These are phyloP conservation scores for Lactarius psammicola DNA, from an alignment of 768 basidiomycete genomes.

Conservation along the genomic window DNA sequence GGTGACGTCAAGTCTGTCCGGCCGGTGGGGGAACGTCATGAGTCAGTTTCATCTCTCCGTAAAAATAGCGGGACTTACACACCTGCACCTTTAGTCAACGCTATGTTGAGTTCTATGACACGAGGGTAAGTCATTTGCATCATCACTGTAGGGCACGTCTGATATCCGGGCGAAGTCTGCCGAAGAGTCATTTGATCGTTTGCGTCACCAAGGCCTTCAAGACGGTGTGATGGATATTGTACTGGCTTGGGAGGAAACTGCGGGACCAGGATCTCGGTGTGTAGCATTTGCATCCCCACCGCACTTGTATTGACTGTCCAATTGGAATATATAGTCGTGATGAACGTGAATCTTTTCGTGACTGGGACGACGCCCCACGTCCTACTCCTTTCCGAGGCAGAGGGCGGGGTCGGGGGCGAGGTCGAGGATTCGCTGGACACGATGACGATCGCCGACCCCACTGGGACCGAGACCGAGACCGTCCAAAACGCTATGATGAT, in stretches of 20 bases:
- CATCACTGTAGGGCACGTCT: neutral
- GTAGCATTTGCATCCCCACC: neutral
- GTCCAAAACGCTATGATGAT: conserved; percentile 35
- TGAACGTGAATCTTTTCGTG: conserved; percentile 33
- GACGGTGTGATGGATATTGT: conserved; percentile 88
- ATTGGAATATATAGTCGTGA: conserved; percentile 36
- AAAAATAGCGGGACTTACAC: conserved; percentile 13
- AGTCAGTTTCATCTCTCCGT: conserved; percentile 34
- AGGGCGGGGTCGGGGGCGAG: conserved; percentile 35
- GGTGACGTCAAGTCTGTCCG: conserved; percentile 86
- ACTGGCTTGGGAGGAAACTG: conserved; percentile 75
- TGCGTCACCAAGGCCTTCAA: conserved; percentile 74
- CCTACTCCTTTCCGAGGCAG: conserved; percentile 33
- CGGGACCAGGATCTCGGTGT: conserved; percentile 41
- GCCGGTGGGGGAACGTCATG: conserved; percentile 58
- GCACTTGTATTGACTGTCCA: conserved; percentile 1
- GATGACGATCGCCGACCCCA: conserved; percentile 27
- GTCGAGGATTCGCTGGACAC: conserved; percentile 25
- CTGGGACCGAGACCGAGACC: conserved; percentile 26
- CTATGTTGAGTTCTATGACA: conserved; percentile 94
- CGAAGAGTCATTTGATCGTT: conserved; percentile 73
- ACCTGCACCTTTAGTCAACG: conserved; percentile 60
- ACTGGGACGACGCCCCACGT: conserved; percentile 32
- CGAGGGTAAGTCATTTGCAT: conserved; percentile 51
- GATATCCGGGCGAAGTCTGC: conserved; percentile 51